Evolutionary conservation across 306 rosid genomes (phyloP), one percentile per base, ranked within the genome.

Genomic region (Ormosia emarginata): DNA sequence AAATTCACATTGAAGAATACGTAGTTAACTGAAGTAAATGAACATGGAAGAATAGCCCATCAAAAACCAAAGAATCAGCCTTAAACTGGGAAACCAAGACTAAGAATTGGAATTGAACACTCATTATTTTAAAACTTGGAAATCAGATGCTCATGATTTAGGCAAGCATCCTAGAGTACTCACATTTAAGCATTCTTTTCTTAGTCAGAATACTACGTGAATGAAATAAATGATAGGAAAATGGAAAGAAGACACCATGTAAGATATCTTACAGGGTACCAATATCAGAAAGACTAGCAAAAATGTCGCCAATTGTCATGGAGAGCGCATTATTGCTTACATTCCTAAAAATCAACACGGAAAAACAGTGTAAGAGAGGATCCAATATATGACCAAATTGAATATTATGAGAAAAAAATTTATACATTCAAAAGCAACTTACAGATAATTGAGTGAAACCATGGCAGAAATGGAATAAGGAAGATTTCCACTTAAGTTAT

Each of bases 391-490:
- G 57, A 84, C 52, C 47, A 57, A 86, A 67, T 57, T 1, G 56
- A 82, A 67, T 37, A 56, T 61, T 61, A 41, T 34, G 33, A 78
- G 18, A 59, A 8, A 59, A 58, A 57, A 65, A 3, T 40, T 52
- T 63, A 30, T 59, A 49, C 37, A 70, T 75, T 74, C 36, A 78
- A 67, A 33, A 84, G 76, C 18, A 84, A 88, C 99, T 91, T 89
- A 96, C 99, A 96, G 69, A 83, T 88, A 92, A 82, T 63, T 85
- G 74, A 96, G 94, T 53, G 91, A 85, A 78, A 9, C 67, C 97
- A 93, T 93, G 84, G 77, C 81, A 75, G 97, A 89, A 82, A 96
- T 4, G 68, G 99, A 93, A 87, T 92, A 96, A 61, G 99, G 99
- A 87, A 93, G 90, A 85, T 92, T 93, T 85, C 99, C 99, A 79